Evolutionary conservation across 202 grass and related monocot genomes (phyloP).

Genomic region (Schoenoplectus triqueter): DNA sequence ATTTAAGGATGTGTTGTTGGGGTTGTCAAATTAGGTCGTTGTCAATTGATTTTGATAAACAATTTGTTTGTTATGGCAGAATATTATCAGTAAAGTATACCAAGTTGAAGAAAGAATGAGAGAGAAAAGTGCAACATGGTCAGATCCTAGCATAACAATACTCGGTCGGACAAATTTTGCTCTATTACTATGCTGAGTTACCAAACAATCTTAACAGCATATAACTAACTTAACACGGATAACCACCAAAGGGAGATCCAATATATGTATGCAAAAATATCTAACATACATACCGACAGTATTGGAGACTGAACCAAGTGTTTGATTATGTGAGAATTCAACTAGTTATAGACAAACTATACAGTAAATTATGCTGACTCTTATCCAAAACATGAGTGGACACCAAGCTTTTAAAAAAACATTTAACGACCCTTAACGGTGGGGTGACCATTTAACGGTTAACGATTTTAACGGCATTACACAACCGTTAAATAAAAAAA

Average conservation of each 20-base stretch:
- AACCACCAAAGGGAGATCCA: neutral
- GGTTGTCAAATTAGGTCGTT: neutral
- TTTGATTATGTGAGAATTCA: neutral
- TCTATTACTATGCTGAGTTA: neutral
- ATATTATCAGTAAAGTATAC: neutral
- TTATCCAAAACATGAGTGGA: neutral
- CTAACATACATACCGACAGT: neutral
- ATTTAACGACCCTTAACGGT: no score
- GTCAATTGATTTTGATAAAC: neutral
- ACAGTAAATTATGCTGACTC: neutral
- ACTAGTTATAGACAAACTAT: neutral
- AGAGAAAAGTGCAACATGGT: neutral
- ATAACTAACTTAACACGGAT: neutral
- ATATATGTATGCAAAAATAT: neutral
- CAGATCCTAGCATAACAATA: neutral
- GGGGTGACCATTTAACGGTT: no score
- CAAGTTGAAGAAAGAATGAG: neutral
- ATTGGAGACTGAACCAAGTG: neutral
- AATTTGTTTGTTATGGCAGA: neutral
- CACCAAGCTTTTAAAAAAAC: neutral
- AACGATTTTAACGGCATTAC: no score
- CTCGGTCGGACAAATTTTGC: neutral
- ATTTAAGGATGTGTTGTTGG: neutral
- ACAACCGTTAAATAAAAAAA: no score
- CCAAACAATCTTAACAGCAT: neutral